Conservation (phyloP, 73 alveolate genomes). For the Stentor coeruleus region DNA sequence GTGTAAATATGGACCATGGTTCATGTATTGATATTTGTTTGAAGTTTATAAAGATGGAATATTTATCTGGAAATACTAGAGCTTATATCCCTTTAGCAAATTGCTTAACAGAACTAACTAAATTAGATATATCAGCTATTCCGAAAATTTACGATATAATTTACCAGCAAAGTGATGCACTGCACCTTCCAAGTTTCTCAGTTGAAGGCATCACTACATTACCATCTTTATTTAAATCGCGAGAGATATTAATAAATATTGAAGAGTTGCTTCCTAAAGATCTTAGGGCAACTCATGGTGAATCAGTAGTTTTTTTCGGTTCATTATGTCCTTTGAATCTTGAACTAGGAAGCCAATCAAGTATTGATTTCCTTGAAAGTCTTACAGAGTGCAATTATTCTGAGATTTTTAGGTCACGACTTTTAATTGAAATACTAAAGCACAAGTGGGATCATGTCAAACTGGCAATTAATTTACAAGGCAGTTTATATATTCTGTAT, state of each 20-base stretch:
- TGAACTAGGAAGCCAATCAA: not conserved
- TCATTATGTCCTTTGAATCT: not conserved
- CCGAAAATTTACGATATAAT: not conserved
- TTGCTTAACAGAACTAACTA: not conserved
- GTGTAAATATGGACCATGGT: not conserved
- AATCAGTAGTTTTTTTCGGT: not conserved
- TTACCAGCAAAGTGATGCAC: not conserved
- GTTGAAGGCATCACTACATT: not conserved
- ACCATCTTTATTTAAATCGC: not conserved
- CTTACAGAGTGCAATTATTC: not conserved
- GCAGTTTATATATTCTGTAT: not conserved
- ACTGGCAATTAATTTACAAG: not conserved
- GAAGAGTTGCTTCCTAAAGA: not conserved
- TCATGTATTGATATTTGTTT: not conserved
- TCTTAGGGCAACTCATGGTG: not conserved
- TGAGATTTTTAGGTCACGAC: slow-evolving; percentile 13
- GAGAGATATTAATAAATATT: no score
- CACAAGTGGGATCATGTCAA: slow-evolving; percentile 12
- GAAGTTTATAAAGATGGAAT: not conserved
- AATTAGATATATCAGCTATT: not conserved
- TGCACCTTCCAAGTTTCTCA: not conserved
- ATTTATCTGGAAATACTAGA: not conserved
- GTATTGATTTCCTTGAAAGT: not conserved
- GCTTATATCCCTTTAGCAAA: not conserved
- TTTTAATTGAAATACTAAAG: not conserved